phyloP scores from a whole-genome alignment of 306 rosid genomes.

The Benincasa hispida region DNA sequence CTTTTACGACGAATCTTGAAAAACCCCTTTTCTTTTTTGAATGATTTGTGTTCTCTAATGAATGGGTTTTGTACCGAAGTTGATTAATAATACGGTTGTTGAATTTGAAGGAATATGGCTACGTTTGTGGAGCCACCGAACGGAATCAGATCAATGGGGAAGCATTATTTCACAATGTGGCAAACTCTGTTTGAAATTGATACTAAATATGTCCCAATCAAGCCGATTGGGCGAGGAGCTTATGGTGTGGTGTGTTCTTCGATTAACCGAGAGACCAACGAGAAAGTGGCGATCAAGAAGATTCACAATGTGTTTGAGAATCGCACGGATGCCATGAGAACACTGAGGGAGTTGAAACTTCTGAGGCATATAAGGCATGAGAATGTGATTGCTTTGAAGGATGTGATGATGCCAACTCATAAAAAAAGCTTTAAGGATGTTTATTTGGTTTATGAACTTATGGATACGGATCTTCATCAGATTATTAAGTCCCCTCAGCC shows the following conservation, averaged over 20 bases:
- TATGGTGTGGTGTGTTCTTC: slow-evolving; percentile 85
- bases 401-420: slow-evolving; percentile 67
- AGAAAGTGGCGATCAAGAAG: slow-evolving; percentile 86
- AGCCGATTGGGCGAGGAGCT: slow-evolving; percentile 72
- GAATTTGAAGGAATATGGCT: slow-evolving; percentile 50
- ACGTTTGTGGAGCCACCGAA: slow-evolving; percentile 57
- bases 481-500: slow-evolving; percentile 63
- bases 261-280: slow-evolving; percentile 55
- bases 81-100: slow-evolving; percentile 12
- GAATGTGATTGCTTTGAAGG: slow-evolving; percentile 74
- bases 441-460: slow-evolving; percentile 85
- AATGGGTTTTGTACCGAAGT: background rate
- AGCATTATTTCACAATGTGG: slow-evolving; percentile 60
- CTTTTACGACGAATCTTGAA: slow-evolving; percentile 9
- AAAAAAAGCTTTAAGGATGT: slow-evolving; percentile 59
- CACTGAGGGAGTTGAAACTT: slow-evolving; percentile 73
- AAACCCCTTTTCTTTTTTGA: slow-evolving; percentile 10
- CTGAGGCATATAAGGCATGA: slow-evolving; percentile 61
- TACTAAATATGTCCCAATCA: slow-evolving; percentile 67
- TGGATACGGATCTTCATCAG: slow-evolving; percentile 84
- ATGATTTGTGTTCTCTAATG: background rate
- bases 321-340: slow-evolving; percentile 47
- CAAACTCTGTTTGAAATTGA: slow-evolving; percentile 76
- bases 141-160: slow-evolving; percentile 42
- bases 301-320: slow-evolving; percentile 63